phyloP scores from a whole-genome alignment of 352 stramenopile genomes.

The Saprolegnia diclina region DNA sequence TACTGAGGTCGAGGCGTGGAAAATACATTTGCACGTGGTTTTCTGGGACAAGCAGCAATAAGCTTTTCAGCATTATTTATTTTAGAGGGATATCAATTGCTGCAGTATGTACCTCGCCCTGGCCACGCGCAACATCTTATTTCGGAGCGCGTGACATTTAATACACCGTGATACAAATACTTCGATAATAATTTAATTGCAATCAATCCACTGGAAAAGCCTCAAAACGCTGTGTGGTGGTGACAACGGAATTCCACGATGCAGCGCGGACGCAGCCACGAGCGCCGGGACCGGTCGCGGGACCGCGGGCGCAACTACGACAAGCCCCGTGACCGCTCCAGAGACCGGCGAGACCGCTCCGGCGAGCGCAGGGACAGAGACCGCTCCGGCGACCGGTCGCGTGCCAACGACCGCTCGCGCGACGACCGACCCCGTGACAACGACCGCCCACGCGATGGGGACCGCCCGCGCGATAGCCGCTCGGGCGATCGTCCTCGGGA shows the following conservation, averaged over 20 bases:
- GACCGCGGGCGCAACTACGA: background rate
- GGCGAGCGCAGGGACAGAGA: constrained; percentile 13
- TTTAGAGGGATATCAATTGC: background rate
- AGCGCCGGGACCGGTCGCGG: background rate
- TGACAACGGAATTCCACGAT: constrained; percentile 19
- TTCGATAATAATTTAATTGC: background rate
- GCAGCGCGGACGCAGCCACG: constrained; percentile 14
- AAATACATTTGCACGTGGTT: background rate
- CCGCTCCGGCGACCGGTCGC: constrained; percentile 8
- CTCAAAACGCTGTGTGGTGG: background rate
- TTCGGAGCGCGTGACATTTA: background rate
- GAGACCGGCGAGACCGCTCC: constrained; percentile 5
- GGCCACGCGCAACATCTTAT: background rate
- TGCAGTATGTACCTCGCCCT: background rate
- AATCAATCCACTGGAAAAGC: background rate
- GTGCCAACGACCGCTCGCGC: constrained; percentile 77
- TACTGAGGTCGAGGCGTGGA: background rate
- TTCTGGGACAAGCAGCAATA: background rate
- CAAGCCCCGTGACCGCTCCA: background rate
- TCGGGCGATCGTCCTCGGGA: constrained; percentile 9
- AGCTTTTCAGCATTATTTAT: background rate
- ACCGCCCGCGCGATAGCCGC: constrained; percentile 19
- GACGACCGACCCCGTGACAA: constrained; percentile 93
- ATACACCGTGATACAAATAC: constrained; percentile 8
- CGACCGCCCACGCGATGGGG: constrained; percentile 38